Percentiles rank a stretch among this genome's conserved stretches.
These are phyloP conservation scores for Microcos paniculata DNA, from an alignment of 345 rosid genomes.

Conservation along the genomic window DNA sequence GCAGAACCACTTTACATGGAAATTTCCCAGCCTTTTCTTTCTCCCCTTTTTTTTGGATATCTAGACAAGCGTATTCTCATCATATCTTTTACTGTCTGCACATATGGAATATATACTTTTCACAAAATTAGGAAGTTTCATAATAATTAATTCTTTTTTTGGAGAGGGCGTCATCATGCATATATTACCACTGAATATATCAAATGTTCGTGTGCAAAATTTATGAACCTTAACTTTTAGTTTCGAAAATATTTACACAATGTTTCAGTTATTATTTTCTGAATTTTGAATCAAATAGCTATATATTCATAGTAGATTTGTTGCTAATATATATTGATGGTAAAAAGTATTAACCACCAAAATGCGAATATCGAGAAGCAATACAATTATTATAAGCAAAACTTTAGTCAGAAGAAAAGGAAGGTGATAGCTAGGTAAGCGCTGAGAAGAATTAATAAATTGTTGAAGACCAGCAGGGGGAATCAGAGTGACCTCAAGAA, in stretches of 20 bases:
- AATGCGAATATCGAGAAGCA: background rate
- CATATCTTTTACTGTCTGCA: background rate
- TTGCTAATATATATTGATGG: background rate
- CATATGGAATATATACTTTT: background rate
- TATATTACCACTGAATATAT: too few species aligned
- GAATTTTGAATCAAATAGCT: too few species aligned
- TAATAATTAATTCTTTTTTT: too few species aligned
- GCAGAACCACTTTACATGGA: background rate
- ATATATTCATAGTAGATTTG: too few species aligned
- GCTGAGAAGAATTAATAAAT: conserved; percentile 4
- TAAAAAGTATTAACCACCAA: background rate
- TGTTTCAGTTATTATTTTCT: too few species aligned
- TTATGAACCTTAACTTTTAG: too few species aligned
- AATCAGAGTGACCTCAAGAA: conserved; percentile 4
- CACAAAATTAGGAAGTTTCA: background rate
- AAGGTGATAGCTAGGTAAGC: conserved; percentile 4
- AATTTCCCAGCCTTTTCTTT: conserved; percentile 1
- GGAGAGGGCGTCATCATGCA: too few species aligned
- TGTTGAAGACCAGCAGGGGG: background rate
- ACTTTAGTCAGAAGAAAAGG: background rate
- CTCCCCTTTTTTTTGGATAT: background rate
- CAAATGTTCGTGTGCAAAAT: too few species aligned
- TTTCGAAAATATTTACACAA: too few species aligned
- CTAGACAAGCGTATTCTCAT: background rate
- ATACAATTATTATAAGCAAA: too few species aligned